Evolutionary conservation across 129 eudicot genomes (phyloP).

Genomic region (Escallonia herrerae): DNA sequence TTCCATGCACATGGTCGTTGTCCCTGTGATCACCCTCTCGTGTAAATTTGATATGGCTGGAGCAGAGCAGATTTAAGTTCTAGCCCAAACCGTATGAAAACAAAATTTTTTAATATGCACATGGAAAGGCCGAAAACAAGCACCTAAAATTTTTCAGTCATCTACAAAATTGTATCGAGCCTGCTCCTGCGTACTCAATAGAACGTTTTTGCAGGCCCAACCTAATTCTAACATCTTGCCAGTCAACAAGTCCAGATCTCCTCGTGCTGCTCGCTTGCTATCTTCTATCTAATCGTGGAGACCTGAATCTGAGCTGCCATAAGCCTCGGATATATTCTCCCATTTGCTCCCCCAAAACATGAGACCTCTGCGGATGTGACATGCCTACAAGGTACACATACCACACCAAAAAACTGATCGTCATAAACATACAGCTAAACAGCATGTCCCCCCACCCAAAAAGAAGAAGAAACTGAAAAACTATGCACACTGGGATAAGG

Average conservation of each 20-base stretch:
- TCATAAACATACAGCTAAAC: neutral
- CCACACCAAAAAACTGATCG: no score
- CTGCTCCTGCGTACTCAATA: conserved; percentile 64
- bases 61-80: no score
- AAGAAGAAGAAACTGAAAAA: neutral
- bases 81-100: conserved; percentile 26
- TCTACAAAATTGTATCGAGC: conserved; percentile 62
- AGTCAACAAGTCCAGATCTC: conserved; percentile 29
- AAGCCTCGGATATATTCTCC: conserved; percentile 26
- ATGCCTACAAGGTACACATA: conserved; percentile 33
- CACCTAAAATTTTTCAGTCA: conserved; percentile 11
- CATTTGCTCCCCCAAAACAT: conserved; percentile 10
- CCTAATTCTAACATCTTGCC: conserved; percentile 51
- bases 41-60: no score
- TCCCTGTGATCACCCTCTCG: no score
- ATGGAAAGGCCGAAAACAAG: no score
- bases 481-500: no score
- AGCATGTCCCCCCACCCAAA: neutral
- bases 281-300: conserved; percentile 37
- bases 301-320: conserved; percentile 14
- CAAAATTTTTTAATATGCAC: no score
- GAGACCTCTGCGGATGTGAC: conserved; percentile 57
- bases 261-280: conserved; percentile 49
- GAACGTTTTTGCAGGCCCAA: conserved; percentile 72
- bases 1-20: no score